Conservation (phyloP, 495 filamentous ascomycete species). For the Lasiosphaeria ovina region DNA sequence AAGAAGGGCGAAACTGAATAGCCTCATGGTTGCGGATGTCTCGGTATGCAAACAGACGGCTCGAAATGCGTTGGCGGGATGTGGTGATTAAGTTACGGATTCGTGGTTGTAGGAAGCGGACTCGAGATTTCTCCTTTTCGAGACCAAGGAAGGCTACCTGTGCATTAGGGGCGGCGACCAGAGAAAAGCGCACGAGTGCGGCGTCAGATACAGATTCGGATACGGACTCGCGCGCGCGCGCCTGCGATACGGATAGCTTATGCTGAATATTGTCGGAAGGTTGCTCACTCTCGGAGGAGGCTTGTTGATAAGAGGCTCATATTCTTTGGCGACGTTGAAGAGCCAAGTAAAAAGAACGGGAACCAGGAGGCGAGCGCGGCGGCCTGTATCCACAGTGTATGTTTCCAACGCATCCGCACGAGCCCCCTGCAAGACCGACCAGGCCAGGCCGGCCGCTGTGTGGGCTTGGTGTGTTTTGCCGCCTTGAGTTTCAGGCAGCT, state of each 20-base stretch:
- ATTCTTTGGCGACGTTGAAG: constrained; percentile 17
- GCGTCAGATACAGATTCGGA: constrained; percentile 4
- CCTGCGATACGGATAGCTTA: constrained; percentile 22
- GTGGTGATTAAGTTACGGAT: too few species aligned
- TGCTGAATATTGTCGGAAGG: constrained; percentile 22
- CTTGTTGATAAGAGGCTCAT: constrained; percentile 11
- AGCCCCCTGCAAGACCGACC: background rate
- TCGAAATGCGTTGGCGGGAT: background rate
- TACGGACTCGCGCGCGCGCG: background rate
- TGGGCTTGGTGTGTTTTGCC: too few species aligned
- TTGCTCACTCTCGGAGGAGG: constrained; percentile 17
- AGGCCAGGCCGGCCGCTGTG: too few species aligned
- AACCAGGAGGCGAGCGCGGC: constrained; percentile 23
- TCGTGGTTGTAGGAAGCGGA: too few species aligned
- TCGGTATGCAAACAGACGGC: constrained; percentile 1
- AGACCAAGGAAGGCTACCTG: too few species aligned
- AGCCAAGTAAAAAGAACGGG: constrained; percentile 1
- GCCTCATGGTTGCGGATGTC: constrained; percentile 22
- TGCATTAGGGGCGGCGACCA: background rate
- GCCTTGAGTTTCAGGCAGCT: too few species aligned
- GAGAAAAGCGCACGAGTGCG: constrained; percentile 2
- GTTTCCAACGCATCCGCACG: background rate
- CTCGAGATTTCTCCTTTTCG: too few species aligned
- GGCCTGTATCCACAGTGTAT: constrained; percentile 1
- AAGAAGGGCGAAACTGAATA: constrained; percentile 34